Conservation (phyloP, 208 protist genomes). For the Leishmania tarentolae region DNA sequence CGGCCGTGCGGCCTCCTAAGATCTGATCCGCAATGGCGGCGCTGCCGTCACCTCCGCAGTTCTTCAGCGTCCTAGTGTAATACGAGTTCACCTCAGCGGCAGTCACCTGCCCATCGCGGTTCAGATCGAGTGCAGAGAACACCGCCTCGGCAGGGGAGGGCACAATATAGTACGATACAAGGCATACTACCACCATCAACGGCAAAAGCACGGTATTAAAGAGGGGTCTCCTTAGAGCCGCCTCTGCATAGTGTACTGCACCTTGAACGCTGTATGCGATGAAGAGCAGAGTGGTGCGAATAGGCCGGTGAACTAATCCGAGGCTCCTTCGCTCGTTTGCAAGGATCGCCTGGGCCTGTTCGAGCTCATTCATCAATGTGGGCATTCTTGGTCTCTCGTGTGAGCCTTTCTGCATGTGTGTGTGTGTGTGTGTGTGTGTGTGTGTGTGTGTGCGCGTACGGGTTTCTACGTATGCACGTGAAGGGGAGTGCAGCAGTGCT, state of each 20-base stretch:
- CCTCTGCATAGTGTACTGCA: slow-evolving; percentile 18
- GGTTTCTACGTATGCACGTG: neutral
- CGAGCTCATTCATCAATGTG: slow-evolving; percentile 22
- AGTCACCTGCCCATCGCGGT: slow-evolving; percentile 58
- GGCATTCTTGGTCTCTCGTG: neutral
- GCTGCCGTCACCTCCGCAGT: neutral
- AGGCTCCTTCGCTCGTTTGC: slow-evolving; percentile 43
- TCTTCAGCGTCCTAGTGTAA: slow-evolving; percentile 47
- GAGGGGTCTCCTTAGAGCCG: slow-evolving; percentile 27
- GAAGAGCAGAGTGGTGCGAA: slow-evolving; percentile 45
- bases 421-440: neutral
- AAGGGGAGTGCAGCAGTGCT: neutral
- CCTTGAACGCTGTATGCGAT: slow-evolving; percentile 28
- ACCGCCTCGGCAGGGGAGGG: slow-evolving; percentile 37
- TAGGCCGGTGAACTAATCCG: slow-evolving; percentile 42
- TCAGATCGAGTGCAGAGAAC: slow-evolving; percentile 51
- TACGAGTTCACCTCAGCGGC: slow-evolving; percentile 55
- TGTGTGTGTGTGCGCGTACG: neutral
- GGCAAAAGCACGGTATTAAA: slow-evolving; percentile 49
- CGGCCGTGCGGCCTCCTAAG: slow-evolving; percentile 32
- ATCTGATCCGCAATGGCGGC: slow-evolving; percentile 13
- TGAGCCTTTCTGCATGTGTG: neutral
- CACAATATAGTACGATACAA: slow-evolving; percentile 51
- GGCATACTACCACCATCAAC: slow-evolving; percentile 28
- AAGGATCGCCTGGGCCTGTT: slow-evolving; percentile 38